Conservation (phyloP, 495 filamentous ascomycete genomes). For the Penicillium bialowiezense region DNA sequence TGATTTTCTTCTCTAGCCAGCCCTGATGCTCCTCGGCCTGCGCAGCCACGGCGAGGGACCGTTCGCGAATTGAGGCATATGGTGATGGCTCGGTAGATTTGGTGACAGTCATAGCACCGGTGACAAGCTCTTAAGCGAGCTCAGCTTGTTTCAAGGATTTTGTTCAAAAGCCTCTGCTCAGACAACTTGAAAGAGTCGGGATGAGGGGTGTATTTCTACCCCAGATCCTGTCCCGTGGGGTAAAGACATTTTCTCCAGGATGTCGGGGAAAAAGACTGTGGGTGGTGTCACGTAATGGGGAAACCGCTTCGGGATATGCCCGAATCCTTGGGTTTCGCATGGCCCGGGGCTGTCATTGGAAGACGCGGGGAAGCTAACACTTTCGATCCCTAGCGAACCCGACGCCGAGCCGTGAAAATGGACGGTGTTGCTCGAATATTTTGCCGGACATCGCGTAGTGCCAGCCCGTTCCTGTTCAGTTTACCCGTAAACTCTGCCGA, state of each 20-base stretch:
- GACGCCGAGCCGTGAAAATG: not conserved
- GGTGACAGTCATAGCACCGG: not conserved
- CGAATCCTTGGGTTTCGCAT: not conserved
- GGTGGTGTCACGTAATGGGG: not conserved
- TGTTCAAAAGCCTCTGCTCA: too few relatives aligned
- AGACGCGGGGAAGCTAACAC: not conserved
- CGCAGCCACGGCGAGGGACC: slow-evolving; percentile 13
- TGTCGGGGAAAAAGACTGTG: not conserved
- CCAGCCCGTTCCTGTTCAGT: not conserved
- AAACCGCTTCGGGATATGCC: not conserved
- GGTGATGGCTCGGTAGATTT: not conserved
- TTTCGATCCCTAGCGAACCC: not conserved
- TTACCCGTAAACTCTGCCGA: not conserved
- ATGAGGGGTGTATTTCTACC: slow-evolving; percentile 5
- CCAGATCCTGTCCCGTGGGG: slow-evolving; percentile 1
- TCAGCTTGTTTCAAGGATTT: not conserved
- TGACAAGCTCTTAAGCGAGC: not conserved
- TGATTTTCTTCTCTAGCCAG: slow-evolving; percentile 28
- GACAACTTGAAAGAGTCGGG: not conserved
- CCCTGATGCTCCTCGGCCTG: slow-evolving; percentile 15
- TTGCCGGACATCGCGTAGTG: not conserved
- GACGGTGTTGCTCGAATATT: not conserved
- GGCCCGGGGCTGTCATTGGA: not conserved
- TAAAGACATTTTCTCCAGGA: slow-evolving; percentile 1
- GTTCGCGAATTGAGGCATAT: slow-evolving; percentile 1